Base-by-base conservation (phyloP, 2,329 filamentous ascomycete species). In the Fusarium metavorans region DNA sequence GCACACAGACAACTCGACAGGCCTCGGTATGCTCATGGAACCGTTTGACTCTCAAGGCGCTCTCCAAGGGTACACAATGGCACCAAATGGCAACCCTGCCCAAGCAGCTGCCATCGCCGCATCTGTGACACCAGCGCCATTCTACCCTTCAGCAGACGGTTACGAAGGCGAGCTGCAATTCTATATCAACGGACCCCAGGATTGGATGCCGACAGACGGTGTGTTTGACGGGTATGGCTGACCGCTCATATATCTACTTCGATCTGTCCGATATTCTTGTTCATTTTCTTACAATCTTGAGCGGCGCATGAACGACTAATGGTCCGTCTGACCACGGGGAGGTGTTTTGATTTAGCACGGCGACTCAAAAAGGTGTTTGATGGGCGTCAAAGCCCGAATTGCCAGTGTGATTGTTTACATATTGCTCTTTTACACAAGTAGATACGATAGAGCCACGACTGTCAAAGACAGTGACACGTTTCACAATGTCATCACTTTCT, bases 81-180 rank as follows among this genome's bases (percentile, higher is more conserved):
- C 45, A 45, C 45, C 74, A 7, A 72, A 71, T 32, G 59, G 58
- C 27, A 64, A 66, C 39, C 30, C 74, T 37, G 43, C 58, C 25
- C 61, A 73, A 10, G 25, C 52, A 39, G 45, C 37, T 37, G 35
- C 58, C n/a, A 71, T 71, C 14, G 23, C 73, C 41, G 64, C 64
- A 35, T 35, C 52, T 18, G 48, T 60, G 4, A 41, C 66, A 23
- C 54, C 64, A 7, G 73, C 41, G 5, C 43, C 70, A 11, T 68
- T 74, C 23, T 71, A 78, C 3, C 81, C 82, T n/a, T 76, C 80
- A 9, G 83, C 83, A 50, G 87, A 88, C 65, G 86, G 86, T 2
- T 88, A 85, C 68, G 84, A 87, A 70, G 81, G 78, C 10, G 87
- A 88, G 76, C 75, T 88, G 61, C 84, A 85, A 69, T 83, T 82